Base-by-base conservation (phyloP, 2,329 filamentous ascomycete species). In the Rhytidhysteron rufulum region DNA sequence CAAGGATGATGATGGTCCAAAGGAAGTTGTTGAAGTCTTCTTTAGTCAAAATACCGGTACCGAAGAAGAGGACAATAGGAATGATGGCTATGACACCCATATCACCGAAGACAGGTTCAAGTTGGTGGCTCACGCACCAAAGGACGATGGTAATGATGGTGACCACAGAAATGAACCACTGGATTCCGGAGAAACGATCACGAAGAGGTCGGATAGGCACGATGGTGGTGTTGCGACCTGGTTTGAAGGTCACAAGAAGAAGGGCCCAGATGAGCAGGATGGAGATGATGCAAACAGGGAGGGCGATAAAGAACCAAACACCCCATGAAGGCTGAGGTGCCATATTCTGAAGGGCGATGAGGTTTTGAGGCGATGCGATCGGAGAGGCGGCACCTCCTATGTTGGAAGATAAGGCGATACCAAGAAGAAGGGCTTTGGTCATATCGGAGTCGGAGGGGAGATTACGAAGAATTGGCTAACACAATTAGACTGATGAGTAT, bases 21-120 rank as follows among this genome's bases (percentile, higher is more conserved):
- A 96, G 85, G 67, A 98, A 98, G 67, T 98, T 98, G 74, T 98
- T 98, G 64, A 98, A 98, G 69, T 98, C 93, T 68, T 97, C 93
- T 69, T 97, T 98, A 35, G 90, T 97, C 22, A 98, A 75, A 51
- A 97, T 91, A 9, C 93, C 93, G 2, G 89, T 90, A 40, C 93
- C 93, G 56, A 98, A 98, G 77, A 98, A 98, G 31, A 96, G 75
- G 3, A 95, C 86, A 37, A 98, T 85, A 5, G 93, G 93, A 45
- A 98, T 88, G 60, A 98, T 95, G 43, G 93, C 94, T 31, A 98
- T 86, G 39, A 98, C 90, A 39, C 93, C 93, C 93, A 98, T 98
- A 61, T 98, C 91, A 40, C 93, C 93, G 58, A 98, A 96, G 0
- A 91, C 70, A 45, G 77, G 70, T 58, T 97, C 88, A 6, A 98